Conservation (phyloP, 2,329 filamentous ascomycete species). For the Falciphora oryzae region DNA sequence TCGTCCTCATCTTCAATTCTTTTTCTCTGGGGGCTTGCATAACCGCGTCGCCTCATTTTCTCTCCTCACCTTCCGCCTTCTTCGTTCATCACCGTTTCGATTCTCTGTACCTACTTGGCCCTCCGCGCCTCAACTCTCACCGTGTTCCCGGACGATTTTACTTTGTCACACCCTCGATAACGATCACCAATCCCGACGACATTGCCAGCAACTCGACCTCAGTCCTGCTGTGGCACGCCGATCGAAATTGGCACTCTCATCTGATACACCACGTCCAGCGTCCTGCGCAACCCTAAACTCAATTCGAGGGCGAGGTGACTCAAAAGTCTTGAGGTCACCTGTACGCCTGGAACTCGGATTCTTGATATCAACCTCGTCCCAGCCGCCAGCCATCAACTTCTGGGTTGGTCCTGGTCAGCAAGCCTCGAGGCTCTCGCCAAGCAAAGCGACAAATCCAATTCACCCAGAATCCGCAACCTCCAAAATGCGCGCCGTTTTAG, state of each 20-base stretch:
- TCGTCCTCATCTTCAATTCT: slow-evolving; percentile 8
- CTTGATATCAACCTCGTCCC: background rate
- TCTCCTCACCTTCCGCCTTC: background rate
- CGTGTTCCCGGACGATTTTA: background rate
- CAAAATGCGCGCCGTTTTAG: slow-evolving; percentile 3
- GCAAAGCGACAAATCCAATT: background rate
- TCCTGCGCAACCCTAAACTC: background rate
- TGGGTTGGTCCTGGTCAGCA: background rate
- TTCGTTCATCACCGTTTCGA: background rate
- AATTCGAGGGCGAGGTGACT: background rate
- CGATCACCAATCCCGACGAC: background rate
- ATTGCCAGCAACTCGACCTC: background rate
- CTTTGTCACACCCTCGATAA: background rate
- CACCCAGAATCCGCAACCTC: background rate
- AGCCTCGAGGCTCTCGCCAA: background rate
- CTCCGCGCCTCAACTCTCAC: background rate
- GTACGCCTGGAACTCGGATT: background rate
- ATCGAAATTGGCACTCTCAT: background rate
- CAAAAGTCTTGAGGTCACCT: background rate
- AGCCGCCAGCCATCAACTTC: background rate
- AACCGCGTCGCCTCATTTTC: background rate
- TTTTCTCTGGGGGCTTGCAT: background rate
- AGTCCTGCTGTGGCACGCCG: background rate
- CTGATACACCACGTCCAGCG: background rate
- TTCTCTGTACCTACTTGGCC: slow-evolving; percentile 6